Evolutionary conservation across 257 asterid species (phyloP).

Genomic region (Plantago ovata): DNA sequence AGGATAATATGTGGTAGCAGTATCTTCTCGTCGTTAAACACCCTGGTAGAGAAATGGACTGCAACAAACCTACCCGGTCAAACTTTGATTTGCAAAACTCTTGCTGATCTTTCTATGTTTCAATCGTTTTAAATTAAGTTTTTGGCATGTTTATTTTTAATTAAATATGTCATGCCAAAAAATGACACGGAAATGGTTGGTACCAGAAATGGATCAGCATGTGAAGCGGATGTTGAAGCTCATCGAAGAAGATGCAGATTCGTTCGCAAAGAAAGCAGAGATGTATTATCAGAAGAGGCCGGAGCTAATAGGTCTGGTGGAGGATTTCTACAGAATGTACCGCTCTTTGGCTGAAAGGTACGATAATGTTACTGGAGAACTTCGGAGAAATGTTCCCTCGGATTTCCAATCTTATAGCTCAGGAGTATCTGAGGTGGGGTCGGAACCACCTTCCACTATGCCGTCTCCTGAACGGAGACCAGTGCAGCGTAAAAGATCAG

Average conservation of each 20-base stretch:
- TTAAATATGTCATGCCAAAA: constrained; percentile 26
- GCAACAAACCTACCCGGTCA: constrained; percentile 8
- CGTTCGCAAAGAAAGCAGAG: constrained; percentile 76
- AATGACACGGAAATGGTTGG: constrained; percentile 29
- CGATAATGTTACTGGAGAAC: constrained; percentile 65
- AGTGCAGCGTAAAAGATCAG: constrained; percentile 43
- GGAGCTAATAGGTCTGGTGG: constrained; percentile 53
- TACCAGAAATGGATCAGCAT: constrained; percentile 71
- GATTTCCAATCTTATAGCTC: constrained; percentile 95
- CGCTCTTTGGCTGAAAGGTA: constrained; percentile 67
- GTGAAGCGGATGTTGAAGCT: constrained; percentile 65
- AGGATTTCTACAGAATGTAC: constrained; percentile 61
- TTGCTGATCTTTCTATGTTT: background rate
- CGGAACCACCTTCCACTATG: constrained; percentile 53
- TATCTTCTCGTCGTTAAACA: background rate
- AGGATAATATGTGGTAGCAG: constrained; percentile 1
- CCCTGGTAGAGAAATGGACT: constrained; percentile 12
- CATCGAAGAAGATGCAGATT: constrained; percentile 75
- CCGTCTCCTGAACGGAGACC: constrained; percentile 49
- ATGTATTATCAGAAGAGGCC: constrained; percentile 71
- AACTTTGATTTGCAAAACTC: constrained; percentile 1
- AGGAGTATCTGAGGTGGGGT: constrained; percentile 63
- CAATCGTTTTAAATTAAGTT: background rate
- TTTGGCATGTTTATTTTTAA: constrained; percentile 16
- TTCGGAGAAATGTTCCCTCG: constrained; percentile 53